Conservation (phyloP, 1,139 yeast species). For the Lodderomyces jiufengensis region DNA sequence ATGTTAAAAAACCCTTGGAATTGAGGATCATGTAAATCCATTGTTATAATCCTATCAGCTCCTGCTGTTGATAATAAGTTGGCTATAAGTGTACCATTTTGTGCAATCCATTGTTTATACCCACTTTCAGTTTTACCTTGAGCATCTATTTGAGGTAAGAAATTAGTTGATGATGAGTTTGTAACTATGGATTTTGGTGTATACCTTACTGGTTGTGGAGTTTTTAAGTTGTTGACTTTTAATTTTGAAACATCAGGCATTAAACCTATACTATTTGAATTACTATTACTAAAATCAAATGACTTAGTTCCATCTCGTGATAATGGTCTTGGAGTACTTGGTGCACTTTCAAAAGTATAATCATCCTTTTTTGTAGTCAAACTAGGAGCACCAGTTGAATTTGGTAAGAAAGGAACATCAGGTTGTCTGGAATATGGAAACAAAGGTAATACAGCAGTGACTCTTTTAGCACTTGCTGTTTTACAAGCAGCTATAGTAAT, state of each 20-base stretch:
- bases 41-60: constrained; percentile 92
- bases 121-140: constrained; percentile 54
- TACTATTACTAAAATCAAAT: neutral
- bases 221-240: constrained; percentile 14
- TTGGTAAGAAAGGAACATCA: constrained; percentile 86
- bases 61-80: constrained; percentile 88
- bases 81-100: constrained; percentile 90
- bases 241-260: constrained; percentile 10
- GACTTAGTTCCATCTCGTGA: constrained; percentile 17
- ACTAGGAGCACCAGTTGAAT: constrained; percentile 47
- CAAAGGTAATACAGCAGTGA: constrained; percentile 90
- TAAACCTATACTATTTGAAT: neutral
- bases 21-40: constrained; percentile 96
- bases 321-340: constrained; percentile 54
- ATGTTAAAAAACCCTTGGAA: constrained; percentile 91
- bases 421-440: constrained; percentile 97
- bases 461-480: constrained; percentile 89
- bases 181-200: constrained; percentile 30
- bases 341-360: constrained; percentile 60
- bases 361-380: constrained; percentile 38
- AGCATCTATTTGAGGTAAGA: constrained; percentile 32
- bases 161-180: constrained; percentile 23
- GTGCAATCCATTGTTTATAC: constrained; percentile 93
- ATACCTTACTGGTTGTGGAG: constrained; percentile 12
- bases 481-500: constrained; percentile 93